These are phyloP conservation scores for Staphylotrichum longicolle DNA, from an alignment of 495 filamentous ascomycete genomes.

Conservation along the genomic window DNA sequence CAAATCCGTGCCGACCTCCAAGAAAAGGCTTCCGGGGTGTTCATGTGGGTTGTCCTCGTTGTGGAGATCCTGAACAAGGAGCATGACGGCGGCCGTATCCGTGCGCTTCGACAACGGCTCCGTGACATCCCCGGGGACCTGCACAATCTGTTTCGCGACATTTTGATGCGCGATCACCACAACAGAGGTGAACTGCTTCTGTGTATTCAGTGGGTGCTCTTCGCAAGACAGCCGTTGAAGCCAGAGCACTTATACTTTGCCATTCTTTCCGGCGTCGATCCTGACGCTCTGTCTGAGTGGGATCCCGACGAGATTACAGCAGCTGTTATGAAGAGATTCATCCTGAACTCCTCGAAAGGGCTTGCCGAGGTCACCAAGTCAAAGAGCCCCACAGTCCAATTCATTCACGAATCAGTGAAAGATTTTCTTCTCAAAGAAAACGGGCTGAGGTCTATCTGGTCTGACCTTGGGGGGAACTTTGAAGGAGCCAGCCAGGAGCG, in stretches of 20 bases:
- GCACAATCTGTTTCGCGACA: conserved; percentile 36
- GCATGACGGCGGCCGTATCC: conserved; percentile 29
- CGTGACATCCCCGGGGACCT: conserved; percentile 36
- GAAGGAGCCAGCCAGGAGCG: conserved; percentile 35
- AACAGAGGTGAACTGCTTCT: conserved; percentile 35
- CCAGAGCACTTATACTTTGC: conserved; percentile 41
- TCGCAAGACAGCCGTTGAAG: conserved; percentile 33
- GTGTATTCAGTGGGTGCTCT: conserved; percentile 45
- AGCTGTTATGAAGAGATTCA: conserved; percentile 27
- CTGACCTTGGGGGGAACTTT: conserved; percentile 29
- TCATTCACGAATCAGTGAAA: conserved; percentile 45
- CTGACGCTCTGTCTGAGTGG: conserved; percentile 18
- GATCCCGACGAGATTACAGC: conserved; percentile 9
- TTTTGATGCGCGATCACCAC: conserved; percentile 36
- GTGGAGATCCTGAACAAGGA: conserved; percentile 47
- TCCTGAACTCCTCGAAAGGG: conserved; percentile 38
- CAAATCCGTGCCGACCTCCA: conserved; percentile 34
- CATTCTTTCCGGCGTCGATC: conserved; percentile 33
- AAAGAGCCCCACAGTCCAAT: conserved; percentile 36
- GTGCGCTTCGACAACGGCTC: conserved; percentile 25
- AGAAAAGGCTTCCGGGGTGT: conserved; percentile 44
- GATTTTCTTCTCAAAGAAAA: conserved; percentile 37
- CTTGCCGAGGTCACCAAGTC: conserved; percentile 36
- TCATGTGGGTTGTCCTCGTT: conserved; percentile 51
- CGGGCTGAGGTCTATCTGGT: conserved; percentile 40